Evolutionary conservation across 176 grass and related monocot species (phyloP).

Genomic region (Carex pumila): DNA sequence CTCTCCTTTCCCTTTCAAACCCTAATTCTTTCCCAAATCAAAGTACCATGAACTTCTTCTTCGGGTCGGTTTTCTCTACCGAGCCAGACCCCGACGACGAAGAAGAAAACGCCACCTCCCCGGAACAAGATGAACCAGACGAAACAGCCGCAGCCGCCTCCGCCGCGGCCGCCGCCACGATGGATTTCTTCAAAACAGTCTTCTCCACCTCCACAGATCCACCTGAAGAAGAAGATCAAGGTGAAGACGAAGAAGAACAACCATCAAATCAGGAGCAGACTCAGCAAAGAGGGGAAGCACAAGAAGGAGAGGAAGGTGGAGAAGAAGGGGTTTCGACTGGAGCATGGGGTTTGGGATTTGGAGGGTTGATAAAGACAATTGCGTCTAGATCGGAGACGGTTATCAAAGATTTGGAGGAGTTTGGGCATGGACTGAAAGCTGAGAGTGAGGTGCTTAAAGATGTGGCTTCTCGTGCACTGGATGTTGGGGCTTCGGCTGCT

Average conservation of each 20-base stretch:
- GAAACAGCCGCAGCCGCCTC: slow-evolving; percentile 11
- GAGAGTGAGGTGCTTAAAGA: slow-evolving; percentile 53
- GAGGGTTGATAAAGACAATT: slow-evolving; percentile 66
- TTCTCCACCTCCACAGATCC: slow-evolving; percentile 27
- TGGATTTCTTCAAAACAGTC: slow-evolving; percentile 20
- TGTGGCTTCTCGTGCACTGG: slow-evolving; percentile 44
- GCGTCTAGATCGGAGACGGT: slow-evolving; percentile 53
- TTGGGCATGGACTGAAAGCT: slow-evolving; percentile 47
- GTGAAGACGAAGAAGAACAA: not conserved
- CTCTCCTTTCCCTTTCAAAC: not conserved
- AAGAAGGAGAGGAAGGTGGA: not conserved
- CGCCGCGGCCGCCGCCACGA: slow-evolving; percentile 18
- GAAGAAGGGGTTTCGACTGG: slow-evolving; percentile 3
- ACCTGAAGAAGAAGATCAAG: slow-evolving; percentile 15
- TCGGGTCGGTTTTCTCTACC: slow-evolving; percentile 47
- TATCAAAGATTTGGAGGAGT: slow-evolving; percentile 72
- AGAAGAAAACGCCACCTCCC: not conserved
- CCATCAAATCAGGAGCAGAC: not conserved
- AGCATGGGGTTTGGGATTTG: slow-evolving; percentile 41
- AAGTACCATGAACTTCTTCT: slow-evolving; percentile 62
- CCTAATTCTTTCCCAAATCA: slow-evolving; percentile 8
- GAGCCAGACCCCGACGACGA: not conserved
- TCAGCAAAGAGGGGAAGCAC: not conserved
- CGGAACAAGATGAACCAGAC: not conserved
- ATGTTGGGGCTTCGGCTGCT: slow-evolving; percentile 45